Evolutionary conservation across 805 yeast species (phyloP), one percentile per base, ranked within the genome.

Genomic region (Ogataea trehaloabstinens): DNA sequence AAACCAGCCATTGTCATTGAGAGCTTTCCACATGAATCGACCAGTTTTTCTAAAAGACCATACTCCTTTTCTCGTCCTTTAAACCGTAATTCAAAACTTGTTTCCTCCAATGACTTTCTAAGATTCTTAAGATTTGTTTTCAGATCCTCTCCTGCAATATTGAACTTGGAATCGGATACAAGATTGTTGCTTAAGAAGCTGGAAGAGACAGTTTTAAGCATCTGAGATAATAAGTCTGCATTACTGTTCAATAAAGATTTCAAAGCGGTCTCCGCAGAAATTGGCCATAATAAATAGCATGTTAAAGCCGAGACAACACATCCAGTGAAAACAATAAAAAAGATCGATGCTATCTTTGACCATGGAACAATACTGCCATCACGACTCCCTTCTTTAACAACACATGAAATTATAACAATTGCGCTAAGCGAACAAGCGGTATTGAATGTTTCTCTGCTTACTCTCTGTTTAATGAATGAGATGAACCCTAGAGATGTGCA

Each of bases 351-450:
- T 19, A 85, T 64, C 49, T 80, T 71, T 20, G 60, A 60, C 42
- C 78, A 55, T 0, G 90, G 85, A 11, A 85, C 68, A 6, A 57
- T 56, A 12, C 81, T 78, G 1, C 76, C 69, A 51, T 80, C 81
- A 34, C 73, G 64, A 31, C 81, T 76, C 11, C 88, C 90, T 51
- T 86, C 95, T 53, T 82, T 81, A 12, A 85, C 76, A 40, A 86
- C 71, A 42, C 85, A 80, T 0, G 88, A 74, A 3, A 85, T 79
- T 18, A 85, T 63, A 3, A 84, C 73, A 36, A 85, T 84, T 6
- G 85, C 78, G 2, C 90, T 85, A 34, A 85, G 63, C 0, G 89
- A 79, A 51, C 93, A 83, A 0, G 95, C 91, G 10, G 91, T 85
- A 50, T 83, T 84, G 61, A 85, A 86, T 0, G 85, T 82, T 15